Percentiles rank a stretch among this genome's conserved stretches.
These are phyloP conservation scores for Debaryomyces coudertii DNA, from an alignment of 1,139 yeast species.

Conservation along the genomic window DNA sequence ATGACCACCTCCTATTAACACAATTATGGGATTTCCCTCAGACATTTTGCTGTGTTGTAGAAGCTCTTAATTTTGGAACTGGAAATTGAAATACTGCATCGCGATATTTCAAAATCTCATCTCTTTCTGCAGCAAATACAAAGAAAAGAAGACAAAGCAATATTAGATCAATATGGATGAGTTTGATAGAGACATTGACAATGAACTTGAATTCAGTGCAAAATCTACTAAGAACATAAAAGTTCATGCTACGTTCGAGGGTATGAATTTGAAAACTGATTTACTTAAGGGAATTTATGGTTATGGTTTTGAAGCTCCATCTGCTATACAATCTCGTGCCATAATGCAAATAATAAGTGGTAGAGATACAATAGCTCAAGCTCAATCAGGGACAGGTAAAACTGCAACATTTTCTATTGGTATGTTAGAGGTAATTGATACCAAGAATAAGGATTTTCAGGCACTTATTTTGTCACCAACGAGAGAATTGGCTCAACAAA, in stretches of 20 bases:
- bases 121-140: neutral
- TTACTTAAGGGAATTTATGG: conserved; percentile 76
- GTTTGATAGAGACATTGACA: conserved; percentile 61
- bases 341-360: conserved; percentile 91
- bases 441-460: conserved; percentile 68
- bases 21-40: conserved; percentile 32
- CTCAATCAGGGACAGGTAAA: conserved; percentile 98
- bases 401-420: conserved; percentile 97
- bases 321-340: conserved; percentile 94
- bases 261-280: conserved; percentile 74
- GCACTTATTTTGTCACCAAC: conserved; percentile 94
- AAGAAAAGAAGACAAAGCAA: neutral
- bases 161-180: conserved; percentile 25
- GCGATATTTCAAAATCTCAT: conserved; percentile 4
- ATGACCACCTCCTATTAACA: conserved; percentile 76
- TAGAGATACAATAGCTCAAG: conserved; percentile 93
- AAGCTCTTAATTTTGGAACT: neutral
- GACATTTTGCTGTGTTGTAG: neutral
- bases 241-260: conserved; percentile 70
- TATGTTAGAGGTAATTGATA: conserved; percentile 78
- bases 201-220: conserved; percentile 56
- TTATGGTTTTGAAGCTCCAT: conserved; percentile 93
- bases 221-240: conserved; percentile 62
- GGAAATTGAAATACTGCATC: conserved; percentile 13
- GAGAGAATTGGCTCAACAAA: conserved; percentile 89